phyloP scores from a whole-genome alignment of 495 filamentous ascomycete species.

The Aspergillus saccharolyticus region DNA sequence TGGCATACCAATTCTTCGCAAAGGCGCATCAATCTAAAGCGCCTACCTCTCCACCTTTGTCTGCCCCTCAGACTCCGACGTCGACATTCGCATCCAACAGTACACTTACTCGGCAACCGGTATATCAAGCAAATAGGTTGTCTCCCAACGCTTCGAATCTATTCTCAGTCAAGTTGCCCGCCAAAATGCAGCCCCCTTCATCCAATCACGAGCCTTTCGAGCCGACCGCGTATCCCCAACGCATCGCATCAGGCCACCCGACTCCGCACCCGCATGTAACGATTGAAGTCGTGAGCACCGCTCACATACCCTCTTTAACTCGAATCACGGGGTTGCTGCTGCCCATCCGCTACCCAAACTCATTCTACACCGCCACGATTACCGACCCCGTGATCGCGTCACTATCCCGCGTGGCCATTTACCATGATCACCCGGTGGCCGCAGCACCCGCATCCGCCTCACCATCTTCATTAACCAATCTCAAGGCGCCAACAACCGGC shows the following conservation, averaged over 20 bases:
- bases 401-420: conserved; percentile 74
- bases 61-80: conserved; percentile 20
- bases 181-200: conserved; percentile 23
- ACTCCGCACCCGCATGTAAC: conserved; percentile 42
- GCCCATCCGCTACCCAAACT: conserved; percentile 79
- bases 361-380: conserved; percentile 77
- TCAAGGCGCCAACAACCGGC: conserved; percentile 19
- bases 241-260: conserved; percentile 26
- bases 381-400: conserved; percentile 59
- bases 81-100: conserved; percentile 8
- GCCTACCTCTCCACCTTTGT: conserved; percentile 23
- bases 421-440: conserved; percentile 46
- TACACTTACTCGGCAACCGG: conserved; percentile 25
- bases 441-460: conserved; percentile 30
- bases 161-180: conserved; percentile 16
- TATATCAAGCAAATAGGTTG: conserved; percentile 28
- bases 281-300: conserved; percentile 53
- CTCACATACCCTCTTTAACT: conserved; percentile 67
- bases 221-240: conserved; percentile 30
- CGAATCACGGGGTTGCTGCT: conserved; percentile 80
- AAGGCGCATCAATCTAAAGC: conserved; percentile 31
- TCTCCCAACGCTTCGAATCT: conserved; percentile 15
- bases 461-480: background rate
- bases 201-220: conserved; percentile 25
- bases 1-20: conserved; percentile 42